These are phyloP conservation scores for Isatis tinctoria DNA, from an alignment of 345 rosid genomes.

Conservation along the genomic window DNA sequence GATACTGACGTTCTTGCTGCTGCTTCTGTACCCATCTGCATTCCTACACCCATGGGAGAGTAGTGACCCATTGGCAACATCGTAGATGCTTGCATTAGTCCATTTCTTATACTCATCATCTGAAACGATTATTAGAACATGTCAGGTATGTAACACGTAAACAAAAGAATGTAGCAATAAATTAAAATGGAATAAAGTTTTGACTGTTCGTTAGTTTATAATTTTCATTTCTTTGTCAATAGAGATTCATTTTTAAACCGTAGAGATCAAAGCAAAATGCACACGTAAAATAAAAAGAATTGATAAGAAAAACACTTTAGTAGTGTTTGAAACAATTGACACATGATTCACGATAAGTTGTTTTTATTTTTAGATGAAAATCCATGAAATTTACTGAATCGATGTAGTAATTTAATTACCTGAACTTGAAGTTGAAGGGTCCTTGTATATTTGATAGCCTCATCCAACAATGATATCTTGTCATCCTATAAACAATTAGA, in stretches of 20 bases:
- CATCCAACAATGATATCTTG: slow-evolving; percentile 61
- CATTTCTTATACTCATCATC: slow-evolving; percentile 58
- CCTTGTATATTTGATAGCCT: slow-evolving; percentile 60
- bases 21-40: slow-evolving; percentile 10
- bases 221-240: no score
- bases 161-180: background rate
- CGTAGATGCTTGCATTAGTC: slow-evolving; percentile 31
- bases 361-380: background rate
- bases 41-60: slow-evolving; percentile 8
- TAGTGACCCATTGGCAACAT: slow-evolving; percentile 23
- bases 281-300: no score
- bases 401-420: slow-evolving; percentile 38
- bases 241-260: background rate
- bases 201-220: background rate
- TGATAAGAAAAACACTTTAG: background rate
- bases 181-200: background rate
- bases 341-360: background rate
- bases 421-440: slow-evolving; percentile 72
- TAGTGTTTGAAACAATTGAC: background rate
- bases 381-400: background rate
- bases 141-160: background rate
- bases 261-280: no score
- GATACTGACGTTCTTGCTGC: background rate
- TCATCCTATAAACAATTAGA: slow-evolving; percentile 40
- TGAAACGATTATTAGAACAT: slow-evolving; percentile 18